These are phyloP conservation scores for Solanum ossicruentum DNA, from an alignment of 257 asterid species.

Conservation along the genomic window DNA sequence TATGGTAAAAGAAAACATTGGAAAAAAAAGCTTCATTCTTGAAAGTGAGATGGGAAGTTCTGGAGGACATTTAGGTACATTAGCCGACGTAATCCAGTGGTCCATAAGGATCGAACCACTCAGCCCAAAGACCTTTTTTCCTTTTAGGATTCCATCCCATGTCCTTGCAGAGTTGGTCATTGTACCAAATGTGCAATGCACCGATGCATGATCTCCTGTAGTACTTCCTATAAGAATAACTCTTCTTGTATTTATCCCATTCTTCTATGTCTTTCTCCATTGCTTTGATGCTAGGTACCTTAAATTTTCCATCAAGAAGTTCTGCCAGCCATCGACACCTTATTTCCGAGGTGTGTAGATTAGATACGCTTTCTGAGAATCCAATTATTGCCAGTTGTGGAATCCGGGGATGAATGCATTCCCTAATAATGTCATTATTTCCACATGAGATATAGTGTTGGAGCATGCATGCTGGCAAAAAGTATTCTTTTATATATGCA, in stretches of 20 bases:
- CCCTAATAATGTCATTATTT: constrained; percentile 12
- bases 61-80: not conserved
- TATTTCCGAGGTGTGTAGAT: constrained; percentile 34
- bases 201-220: constrained; percentile 26
- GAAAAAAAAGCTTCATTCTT: not conserved
- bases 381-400: constrained; percentile 45
- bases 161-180: constrained; percentile 44
- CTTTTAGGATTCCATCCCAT: constrained; percentile 36
- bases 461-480: not conserved
- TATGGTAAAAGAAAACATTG: not conserved
- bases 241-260: constrained; percentile 33
- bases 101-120: constrained; percentile 40
- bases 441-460: not conserved
- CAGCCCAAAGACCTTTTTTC: constrained; percentile 27
- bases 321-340: constrained; percentile 32
- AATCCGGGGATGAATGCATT: constrained; percentile 33
- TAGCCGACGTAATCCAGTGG: constrained; percentile 22
- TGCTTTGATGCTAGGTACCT: constrained; percentile 30
- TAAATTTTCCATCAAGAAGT: constrained; percentile 31
- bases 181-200: constrained; percentile 31
- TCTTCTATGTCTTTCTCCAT: constrained; percentile 27
- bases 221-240: constrained; percentile 16
- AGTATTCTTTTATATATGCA: not conserved
- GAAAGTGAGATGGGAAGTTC: not conserved
- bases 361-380: constrained; percentile 29